Conservation (phyloP, 345 rosid genomes). For the Eucalyptus dawsonii region DNA sequence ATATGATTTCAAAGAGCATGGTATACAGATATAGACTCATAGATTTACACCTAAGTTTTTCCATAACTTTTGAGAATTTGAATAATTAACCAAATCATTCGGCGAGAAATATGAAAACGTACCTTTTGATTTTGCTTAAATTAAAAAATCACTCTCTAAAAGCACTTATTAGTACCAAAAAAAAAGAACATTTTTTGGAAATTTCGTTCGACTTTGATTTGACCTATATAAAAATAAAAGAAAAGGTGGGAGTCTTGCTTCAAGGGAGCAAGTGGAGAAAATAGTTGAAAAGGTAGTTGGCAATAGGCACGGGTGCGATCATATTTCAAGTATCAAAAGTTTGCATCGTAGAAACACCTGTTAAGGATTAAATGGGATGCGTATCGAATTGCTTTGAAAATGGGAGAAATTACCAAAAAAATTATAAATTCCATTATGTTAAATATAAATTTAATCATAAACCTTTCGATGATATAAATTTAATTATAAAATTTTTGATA, state of each 20-base stretch:
- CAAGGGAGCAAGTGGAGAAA: neutral
- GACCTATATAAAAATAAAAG: neutral
- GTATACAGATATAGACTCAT: neutral
- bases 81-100: neutral
- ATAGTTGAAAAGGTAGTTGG: neutral
- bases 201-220: neutral
- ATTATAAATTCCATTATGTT: too few species aligned
- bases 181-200: accelerated
- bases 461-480: too few species aligned
- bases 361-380: neutral
- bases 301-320: neutral
- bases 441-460: accelerated
- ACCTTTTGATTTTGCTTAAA: neutral
- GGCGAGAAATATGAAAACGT: neutral
- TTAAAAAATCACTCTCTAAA: neutral
- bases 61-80: too few species aligned
- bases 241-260: neutral
- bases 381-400: neutral
- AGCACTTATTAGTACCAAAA: neutral
- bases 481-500: too few species aligned
- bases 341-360: neutral
- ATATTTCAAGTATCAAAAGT: neutral
- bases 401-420: neutral
- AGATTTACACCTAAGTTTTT: too few species aligned
- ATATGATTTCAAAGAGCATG: neutral